Evolutionary conservation across 352 stramenopile species (phyloP), one percentile per base, ranked within the genome.

Genomic region (Globisporangium sylvaticum): DNA sequence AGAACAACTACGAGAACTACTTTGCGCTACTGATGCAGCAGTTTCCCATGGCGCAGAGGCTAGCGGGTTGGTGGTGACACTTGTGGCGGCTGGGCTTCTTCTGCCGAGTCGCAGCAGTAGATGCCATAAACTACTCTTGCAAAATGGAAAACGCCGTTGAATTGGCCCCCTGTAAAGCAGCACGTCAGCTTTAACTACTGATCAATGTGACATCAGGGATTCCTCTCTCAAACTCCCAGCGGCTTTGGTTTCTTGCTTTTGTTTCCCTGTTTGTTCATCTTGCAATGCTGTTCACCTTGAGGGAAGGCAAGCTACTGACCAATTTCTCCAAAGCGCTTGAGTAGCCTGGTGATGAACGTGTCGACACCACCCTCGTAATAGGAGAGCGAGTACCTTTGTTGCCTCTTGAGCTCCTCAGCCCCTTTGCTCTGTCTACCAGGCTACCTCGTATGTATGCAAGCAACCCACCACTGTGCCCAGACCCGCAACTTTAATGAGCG

Each of bases 121-220:
- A 22, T 44, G 24, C 34, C 27, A 8, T 22, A 14, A 54, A 39
- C 22, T 56, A n/a, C 46, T 67, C 27, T 20, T 42, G 65, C 57
- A 59, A 59, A 65, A 65, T 70, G 58, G 65, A 70, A 62, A 63
- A 42, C 25, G 46, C 44, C 65, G 56, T 65, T 62, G 65, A 37
- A 70, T 64, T 65, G 64, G 44, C 34, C 29, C 66, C 58, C 29
- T 34, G 32, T 44, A 62, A 62, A 62, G 37, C 20, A 58, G 37
- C 62, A 39, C 37, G 39, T 64, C 58, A 54, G 44, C 54, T 50
- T 22, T 22, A 55, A 55, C 20, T 48, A 58, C 29, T 44, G 55
- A 61, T 61, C 31, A 56, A 67, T 48, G 62, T 61, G 24, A 61
- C 55, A 61, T 46, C 55, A 48, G 55, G 62, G 62, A 25, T 60